Base-by-base conservation (phyloP, 2,329 filamentous ascomycete species). In the Trichoderma atrobrunneum region DNA sequence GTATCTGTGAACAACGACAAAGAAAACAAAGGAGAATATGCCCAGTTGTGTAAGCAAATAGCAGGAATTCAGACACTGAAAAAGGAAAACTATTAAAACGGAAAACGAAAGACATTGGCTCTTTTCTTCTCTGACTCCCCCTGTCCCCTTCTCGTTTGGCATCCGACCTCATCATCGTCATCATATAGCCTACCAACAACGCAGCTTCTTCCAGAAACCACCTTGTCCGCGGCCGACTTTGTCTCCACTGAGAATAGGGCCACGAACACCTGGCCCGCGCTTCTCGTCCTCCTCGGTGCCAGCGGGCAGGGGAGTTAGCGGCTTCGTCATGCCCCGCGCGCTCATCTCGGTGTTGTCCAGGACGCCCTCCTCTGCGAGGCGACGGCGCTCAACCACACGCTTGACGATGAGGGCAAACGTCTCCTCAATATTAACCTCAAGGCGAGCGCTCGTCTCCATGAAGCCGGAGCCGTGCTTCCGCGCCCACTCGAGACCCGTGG, bases 381-480 rank as follows among this genome's bases (percentile, higher is more conserved):
- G 80, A 24, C 88, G 80, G n/a, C 83, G 84, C 83, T 91, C 89
- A 61, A 88, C 85, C 65, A 91, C 89, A 66, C 89, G 84, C 30
- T 88, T 84, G 57, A 91, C 87, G 72, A 91, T 88, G 51, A 91
- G 85, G 43, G 92, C 92, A 85, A 96, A 96, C 0, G 93, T 95
- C 87, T 96, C 93, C 81, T 96, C 93, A 74, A 96, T 93, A 80
- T 96, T 96, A 75, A 96, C 93, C 85, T 94, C 92, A 77, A 94
- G 89, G 70, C 93, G 85, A 5, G 93, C 93, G 78, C 91, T 94
- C 74, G 93, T 96, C 87, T 96, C 93, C 93, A 96, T 96, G 83
- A 96, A 96, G 51, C 93, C 93, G 82, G 92, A 95, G 57, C 90
- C 90, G 70, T 88, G 85, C 73, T 84, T 85, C 73, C 92, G 85